Conservation (phyloP, 2,329 filamentous ascomycete species). For the Fusarium acutatum region DNA sequence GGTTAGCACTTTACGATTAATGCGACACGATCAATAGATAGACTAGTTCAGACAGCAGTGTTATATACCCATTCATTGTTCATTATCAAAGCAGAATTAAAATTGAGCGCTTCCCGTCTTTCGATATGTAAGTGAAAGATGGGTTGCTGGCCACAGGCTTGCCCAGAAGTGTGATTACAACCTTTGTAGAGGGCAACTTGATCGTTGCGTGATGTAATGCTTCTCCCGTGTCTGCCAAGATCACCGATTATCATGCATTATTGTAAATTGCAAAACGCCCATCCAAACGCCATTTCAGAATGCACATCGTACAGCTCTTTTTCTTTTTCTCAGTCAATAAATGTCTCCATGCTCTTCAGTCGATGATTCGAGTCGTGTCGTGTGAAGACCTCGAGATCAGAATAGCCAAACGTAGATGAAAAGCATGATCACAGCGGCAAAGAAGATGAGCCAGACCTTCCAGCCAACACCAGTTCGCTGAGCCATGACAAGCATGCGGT, state of each 20-base stretch:
- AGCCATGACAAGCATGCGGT: conserved; percentile 95
- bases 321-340: background rate
- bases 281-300: conserved; percentile 39
- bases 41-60: conserved; percentile 21
- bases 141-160: conserved; percentile 19
- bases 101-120: conserved; percentile 21
- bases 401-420: conserved; percentile 96
- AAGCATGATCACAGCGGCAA: conserved; percentile 80
- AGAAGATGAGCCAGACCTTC: conserved; percentile 93
- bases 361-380: background rate
- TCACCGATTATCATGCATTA: conserved; percentile 22
- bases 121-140: background rate
- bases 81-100: conserved; percentile 28
- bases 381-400: conserved; percentile 50
- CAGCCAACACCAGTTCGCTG: conserved; percentile 93
- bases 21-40: conserved; percentile 18
- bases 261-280: conserved; percentile 23
- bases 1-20: conserved; percentile 26
- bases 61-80: conserved; percentile 37
- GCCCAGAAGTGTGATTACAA: conserved; percentile 29
- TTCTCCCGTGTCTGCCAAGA: conserved; percentile 13
- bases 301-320: conserved; percentile 23
- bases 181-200: conserved; percentile 30
- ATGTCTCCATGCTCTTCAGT: background rate
- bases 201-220: conserved; percentile 22